Evolutionary conservation across 2,329 filamentous ascomycete genomes (phyloP), one percentile per base, ranked within the genome.

Genomic region (Scopulariopsis brevicaulis): DNA sequence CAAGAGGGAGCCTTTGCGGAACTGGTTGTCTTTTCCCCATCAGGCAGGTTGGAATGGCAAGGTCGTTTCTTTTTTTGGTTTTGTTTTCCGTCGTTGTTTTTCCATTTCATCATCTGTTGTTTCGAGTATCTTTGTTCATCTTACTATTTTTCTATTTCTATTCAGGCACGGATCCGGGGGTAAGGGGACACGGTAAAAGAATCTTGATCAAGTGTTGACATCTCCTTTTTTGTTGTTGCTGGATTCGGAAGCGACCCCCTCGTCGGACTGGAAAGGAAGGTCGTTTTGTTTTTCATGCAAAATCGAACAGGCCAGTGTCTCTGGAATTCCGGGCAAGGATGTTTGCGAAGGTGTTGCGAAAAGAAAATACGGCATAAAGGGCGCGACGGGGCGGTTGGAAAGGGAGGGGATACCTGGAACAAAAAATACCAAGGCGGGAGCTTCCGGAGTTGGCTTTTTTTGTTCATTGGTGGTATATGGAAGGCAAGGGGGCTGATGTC

Each of bases 11-110:
- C 22, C 52, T 52, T 57, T 15, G 32, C 32, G 35, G 28, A 32
- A 35, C n/a, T 57, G 46, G 46, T 50, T 24, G n/a, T 50, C 46
- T 58, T 66, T 66, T 63, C 68, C 61, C 68, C 28, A 68, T 71
- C 63, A 67, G 68, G 68, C 59, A 68, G 68, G 64, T 65, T 67
- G 65, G 69, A 65, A 58, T 66, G 66, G 64, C 64, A 65, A 64
- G 63, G 64, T 61, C 35, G 66, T 63, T 40, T 59, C 53, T 58
- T 57, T 58, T 57, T 58, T 60, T 34, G 48, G 22, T 58, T 58
- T 63, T 58, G 56, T 54, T 56, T 59, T 61, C 53, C 54, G 57
- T 53, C 25, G 57, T 63, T 61, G 57, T 48, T 59, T 55, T 59
- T 58, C 51, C 52, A 11, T 50, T 24, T 50, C 46, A 50, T 50